Evolutionary conservation across 2,329 filamentous ascomycete genomes (phyloP).

Genomic region (Neofusicoccum sp.): DNA sequence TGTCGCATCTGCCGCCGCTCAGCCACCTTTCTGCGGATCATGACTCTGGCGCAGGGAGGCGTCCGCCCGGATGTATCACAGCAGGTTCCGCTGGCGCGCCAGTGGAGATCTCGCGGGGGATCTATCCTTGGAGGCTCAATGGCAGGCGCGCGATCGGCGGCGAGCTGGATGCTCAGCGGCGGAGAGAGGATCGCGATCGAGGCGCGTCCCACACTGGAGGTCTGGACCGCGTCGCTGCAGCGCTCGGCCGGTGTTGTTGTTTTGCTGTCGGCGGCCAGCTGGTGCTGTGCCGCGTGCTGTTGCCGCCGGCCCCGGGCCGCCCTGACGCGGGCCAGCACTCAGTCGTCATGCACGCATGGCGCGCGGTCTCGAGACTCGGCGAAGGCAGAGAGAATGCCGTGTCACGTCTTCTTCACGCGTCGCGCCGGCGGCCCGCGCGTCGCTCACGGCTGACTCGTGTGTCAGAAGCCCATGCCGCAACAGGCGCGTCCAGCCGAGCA

Average conservation of each 20-base stretch:
- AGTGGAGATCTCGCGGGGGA: constrained; percentile 8
- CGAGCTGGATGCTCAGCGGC: not conserved
- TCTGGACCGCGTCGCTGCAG: not conserved
- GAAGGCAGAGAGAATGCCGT: no score
- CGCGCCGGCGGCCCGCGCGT: not conserved
- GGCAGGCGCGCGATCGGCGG: not conserved
- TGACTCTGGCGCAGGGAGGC: constrained; percentile 7
- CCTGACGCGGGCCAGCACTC: not conserved
- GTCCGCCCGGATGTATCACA: constrained; percentile 8
- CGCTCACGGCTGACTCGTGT: not conserved
- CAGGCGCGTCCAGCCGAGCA: constrained; percentile 1
- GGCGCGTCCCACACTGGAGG: not conserved
- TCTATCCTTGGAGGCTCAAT: not conserved
- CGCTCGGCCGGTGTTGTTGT: not conserved
- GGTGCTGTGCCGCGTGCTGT: constrained; percentile 5
- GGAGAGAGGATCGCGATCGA: not conserved
- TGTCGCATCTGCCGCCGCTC: constrained; percentile 16
- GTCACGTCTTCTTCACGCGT: not conserved
- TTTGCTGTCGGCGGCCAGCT: not conserved
- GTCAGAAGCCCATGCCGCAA: not conserved
- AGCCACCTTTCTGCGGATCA: constrained; percentile 12
- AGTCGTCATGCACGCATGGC: not conserved
- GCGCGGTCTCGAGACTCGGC: no score
- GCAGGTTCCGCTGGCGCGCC: constrained; percentile 9
- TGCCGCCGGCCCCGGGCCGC: not conserved